These are phyloP conservation scores for Pseudogymnoascus sp. DNA, from an alignment of 2,329 filamentous ascomycete genomes.

Conservation along the genomic window DNA sequence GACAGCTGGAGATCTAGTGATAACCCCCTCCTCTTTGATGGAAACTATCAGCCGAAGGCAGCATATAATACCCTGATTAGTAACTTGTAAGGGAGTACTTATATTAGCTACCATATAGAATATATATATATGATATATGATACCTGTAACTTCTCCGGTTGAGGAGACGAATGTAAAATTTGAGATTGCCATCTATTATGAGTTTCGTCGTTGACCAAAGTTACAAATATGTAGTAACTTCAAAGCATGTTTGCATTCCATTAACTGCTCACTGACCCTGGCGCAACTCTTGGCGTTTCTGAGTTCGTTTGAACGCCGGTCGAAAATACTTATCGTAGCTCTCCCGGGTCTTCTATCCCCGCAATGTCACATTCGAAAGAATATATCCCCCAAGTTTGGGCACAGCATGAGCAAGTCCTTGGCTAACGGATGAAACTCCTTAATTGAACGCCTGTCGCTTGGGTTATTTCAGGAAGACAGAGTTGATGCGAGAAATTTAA, in stretches of 20 bases:
- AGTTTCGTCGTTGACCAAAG: too few species aligned
- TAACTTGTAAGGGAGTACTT: conserved; percentile 14
- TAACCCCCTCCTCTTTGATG: conserved; percentile 48
- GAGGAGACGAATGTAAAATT: too few species aligned
- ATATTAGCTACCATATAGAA: not conserved
- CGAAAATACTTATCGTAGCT: not conserved
- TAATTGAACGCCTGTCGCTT: not conserved
- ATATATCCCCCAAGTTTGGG: not conserved
- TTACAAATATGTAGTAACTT: too few species aligned
- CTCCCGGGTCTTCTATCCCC: not conserved
- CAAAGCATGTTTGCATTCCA: too few species aligned
- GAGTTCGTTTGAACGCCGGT: not conserved
- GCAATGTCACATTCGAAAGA: not conserved
- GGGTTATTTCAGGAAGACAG: not conserved
- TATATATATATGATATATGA: too few species aligned
- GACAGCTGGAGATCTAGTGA: conserved; percentile 45
- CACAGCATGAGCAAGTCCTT: not conserved
- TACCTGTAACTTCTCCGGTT: too few species aligned
- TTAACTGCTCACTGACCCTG: not conserved
- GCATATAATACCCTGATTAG: conserved; percentile 39
- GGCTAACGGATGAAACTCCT: not conserved
- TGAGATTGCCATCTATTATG: too few species aligned
- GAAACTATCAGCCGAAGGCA: conserved; percentile 42
- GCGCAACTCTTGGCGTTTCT: not conserved
- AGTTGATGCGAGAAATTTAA: not conserved